Evolutionary conservation across 2,329 filamentous ascomycete genomes (phyloP), one percentile per base, ranked within the genome.

Genomic region (Stachybotrys elegans): DNA sequence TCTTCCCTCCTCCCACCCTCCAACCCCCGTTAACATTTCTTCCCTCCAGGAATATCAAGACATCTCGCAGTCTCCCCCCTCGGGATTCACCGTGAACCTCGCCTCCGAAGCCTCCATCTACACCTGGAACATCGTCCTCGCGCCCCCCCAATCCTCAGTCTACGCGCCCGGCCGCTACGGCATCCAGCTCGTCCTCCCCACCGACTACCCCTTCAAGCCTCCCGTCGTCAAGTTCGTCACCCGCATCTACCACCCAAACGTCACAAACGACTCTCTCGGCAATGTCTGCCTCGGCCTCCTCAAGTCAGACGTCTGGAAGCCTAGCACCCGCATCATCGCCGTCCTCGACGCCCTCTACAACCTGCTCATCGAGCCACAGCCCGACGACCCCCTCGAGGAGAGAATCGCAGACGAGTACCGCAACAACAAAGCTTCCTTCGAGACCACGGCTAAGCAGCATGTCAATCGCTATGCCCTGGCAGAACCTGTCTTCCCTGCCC

Each of bases 181-280:
- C 53, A 69, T 96, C 48, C 68, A 83, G 49, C 73, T 95, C 54
- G 75, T 68, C 32, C 81, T 96, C 11, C 89, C 90, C 13, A 69
- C 73, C 55, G 84, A 89, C 58, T 95, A 95, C 72, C 90, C 90
- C 27, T 95, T 95, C 81, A 93, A 93, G 68, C 82, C 89, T 19
- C 90, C 90, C 14, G 72, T 77, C 48, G 76, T 95, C 55, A 81
- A 77, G 60, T 95, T 95, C 76, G 71, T 74, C 52, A 95, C 90
- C 42, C 92, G 91, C 69, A 87, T 95, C 73, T 96, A 95, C 78
- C 91, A 96, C 71, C 90, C 91, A 36, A 96, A 96, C 69, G 80
- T 96, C 47, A 89, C 85, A 60, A 93, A 95, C 75, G 90, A 95
- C 66, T 78, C 79, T 60, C 79, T 82, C 53, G 91, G 91, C 49